Conservation (phyloP, 768 basidiomycete species). For the Termitomyces sp. region DNA sequence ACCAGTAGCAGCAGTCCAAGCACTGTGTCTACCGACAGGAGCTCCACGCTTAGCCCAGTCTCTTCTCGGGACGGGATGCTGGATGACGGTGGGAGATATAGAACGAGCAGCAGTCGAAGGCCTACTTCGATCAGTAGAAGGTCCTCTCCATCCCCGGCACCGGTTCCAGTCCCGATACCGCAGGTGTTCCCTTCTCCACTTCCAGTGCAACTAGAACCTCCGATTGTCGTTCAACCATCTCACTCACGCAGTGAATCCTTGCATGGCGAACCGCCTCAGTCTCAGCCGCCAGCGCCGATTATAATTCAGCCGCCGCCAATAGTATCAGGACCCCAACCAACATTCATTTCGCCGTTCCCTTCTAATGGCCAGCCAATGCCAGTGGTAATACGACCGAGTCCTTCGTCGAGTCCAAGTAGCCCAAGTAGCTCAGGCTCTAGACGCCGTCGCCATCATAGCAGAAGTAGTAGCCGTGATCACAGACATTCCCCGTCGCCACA, state of each 20-base stretch:
- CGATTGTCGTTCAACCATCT: slow-evolving; percentile 4
- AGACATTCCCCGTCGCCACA: background rate
- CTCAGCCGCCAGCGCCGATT: slow-evolving; percentile 2
- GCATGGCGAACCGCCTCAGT: background rate
- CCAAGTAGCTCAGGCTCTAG: slow-evolving; percentile 1
- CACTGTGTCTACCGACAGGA: background rate
- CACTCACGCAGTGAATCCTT: background rate
- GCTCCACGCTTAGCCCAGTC: background rate
- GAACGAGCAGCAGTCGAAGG: slow-evolving; percentile 1
- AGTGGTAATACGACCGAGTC: background rate
- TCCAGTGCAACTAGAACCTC: slow-evolving; percentile 2
- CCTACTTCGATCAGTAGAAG: slow-evolving; percentile 1
- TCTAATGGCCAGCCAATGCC: background rate
- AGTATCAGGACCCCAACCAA: background rate
- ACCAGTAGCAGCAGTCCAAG: background rate
- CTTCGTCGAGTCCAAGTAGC: background rate
- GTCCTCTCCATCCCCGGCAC: slow-evolving; percentile 1
- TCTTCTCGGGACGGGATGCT: background rate
- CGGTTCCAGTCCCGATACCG: background rate
- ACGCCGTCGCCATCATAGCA: background rate
- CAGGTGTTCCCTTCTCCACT: slow-evolving; percentile 9
- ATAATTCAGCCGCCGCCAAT: slow-evolving; percentile 1
- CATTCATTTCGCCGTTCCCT: background rate
- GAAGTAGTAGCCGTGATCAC: background rate
- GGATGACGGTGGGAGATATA: background rate